These are phyloP conservation scores for Ganoderma multipileum DNA, from an alignment of 1,284 basidiomycete species.

Conservation along the genomic window DNA sequence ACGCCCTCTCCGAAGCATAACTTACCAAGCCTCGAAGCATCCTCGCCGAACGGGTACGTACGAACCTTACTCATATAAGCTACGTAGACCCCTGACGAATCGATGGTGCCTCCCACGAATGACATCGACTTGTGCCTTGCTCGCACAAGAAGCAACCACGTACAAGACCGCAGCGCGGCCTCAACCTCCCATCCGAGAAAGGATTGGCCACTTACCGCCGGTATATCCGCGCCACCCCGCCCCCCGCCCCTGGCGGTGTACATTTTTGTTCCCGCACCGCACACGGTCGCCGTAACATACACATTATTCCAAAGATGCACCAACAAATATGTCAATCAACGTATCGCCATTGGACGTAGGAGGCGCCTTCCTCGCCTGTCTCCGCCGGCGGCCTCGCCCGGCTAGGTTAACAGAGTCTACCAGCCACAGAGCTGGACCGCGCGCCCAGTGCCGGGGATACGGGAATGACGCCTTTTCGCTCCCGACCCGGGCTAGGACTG, in stretches of 20 bases:
- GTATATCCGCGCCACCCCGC: background rate
- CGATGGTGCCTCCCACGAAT: background rate
- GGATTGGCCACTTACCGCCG: background rate
- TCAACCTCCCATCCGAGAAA: background rate
- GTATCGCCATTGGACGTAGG: constrained; percentile 4
- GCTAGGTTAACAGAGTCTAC: background rate
- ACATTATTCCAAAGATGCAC: constrained; percentile 2
- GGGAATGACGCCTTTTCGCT: constrained; percentile 1
- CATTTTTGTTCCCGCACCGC: background rate
- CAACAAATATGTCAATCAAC: constrained; percentile 9
- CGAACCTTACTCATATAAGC: background rate
- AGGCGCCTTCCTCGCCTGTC: no score
- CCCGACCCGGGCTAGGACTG: background rate
- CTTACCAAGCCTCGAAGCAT: background rate
- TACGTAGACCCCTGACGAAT: background rate
- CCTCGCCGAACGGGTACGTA: background rate
- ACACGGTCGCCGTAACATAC: background rate
- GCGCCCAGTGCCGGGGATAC: background rate
- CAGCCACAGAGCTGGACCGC: background rate
- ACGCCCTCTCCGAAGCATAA: background rate
- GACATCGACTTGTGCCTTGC: background rate
- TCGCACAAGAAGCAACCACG: background rate
- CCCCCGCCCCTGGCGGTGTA: background rate
- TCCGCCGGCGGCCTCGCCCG: background rate
- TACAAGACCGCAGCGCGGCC: background rate